Evolutionary conservation across 768 basidiomycete genomes (phyloP).

Genomic region (Fistulinella prunicolor): DNA sequence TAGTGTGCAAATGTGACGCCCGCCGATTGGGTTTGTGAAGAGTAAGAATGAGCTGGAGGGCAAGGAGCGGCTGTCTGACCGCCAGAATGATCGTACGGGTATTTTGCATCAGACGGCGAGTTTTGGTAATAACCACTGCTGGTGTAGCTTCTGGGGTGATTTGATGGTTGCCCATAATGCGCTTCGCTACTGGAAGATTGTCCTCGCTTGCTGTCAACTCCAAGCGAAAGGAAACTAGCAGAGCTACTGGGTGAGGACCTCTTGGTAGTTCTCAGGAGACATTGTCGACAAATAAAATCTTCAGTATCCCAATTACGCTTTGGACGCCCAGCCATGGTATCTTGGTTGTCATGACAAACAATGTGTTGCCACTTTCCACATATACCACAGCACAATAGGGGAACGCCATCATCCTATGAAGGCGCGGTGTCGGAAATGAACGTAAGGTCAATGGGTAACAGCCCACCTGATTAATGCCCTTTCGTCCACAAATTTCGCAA

Average conservation of each 20-base stretch:
- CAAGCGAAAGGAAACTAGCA: slow-evolving; percentile 4
- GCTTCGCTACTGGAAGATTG: slow-evolving; percentile 12
- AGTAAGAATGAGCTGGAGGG: slow-evolving; percentile 14
- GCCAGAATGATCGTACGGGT: slow-evolving; percentile 24
- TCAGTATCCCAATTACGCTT: slow-evolving; percentile 83
- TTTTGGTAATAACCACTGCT: slow-evolving; percentile 16
- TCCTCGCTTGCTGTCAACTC: slow-evolving; percentile 6
- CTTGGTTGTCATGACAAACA: slow-evolving; percentile 73
- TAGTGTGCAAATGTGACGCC: slow-evolving; percentile 37
- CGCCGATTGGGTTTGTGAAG: slow-evolving; percentile 20
- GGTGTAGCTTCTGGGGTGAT: slow-evolving; percentile 18
- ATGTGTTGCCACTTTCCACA: slow-evolving; percentile 93
- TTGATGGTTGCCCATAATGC: slow-evolving; percentile 12
- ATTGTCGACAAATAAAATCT: slow-evolving; percentile 73
- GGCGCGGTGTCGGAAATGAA: slow-evolving; percentile 7
- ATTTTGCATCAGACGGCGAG: slow-evolving; percentile 17
- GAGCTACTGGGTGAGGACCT: slow-evolving; percentile 6
- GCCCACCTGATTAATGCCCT: slow-evolving; percentile 71
- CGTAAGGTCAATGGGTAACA: background rate
- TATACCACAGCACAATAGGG: slow-evolving; percentile 77
- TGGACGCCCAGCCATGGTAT: slow-evolving; percentile 58
- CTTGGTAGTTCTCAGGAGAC: slow-evolving; percentile 33
- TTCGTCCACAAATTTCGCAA: slow-evolving; percentile 79
- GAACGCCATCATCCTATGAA: slow-evolving; percentile 69
- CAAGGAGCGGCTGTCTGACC: slow-evolving; percentile 13